These are phyloP conservation scores for Cnidoscolus chayamansa DNA, from an alignment of 441 rosid species.

Conservation along the genomic window DNA sequence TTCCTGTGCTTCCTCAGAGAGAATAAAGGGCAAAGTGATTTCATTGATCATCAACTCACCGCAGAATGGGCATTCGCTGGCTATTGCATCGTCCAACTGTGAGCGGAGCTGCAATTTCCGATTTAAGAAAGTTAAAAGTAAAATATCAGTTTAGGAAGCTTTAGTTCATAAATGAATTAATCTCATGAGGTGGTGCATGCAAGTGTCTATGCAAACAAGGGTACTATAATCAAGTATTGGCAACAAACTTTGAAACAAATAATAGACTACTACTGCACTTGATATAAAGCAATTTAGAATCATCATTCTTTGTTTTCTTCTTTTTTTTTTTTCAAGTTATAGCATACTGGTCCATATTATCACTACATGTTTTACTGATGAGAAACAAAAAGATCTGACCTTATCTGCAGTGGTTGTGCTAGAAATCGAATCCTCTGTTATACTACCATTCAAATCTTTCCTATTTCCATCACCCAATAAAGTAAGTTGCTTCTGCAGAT, in stretches of 20 bases:
- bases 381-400: slow-evolving; percentile 35
- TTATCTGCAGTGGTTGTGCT: slow-evolving; percentile 69
- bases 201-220: neutral
- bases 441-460: slow-evolving; percentile 57
- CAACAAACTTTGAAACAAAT: neutral
- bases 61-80: slow-evolving; percentile 93
- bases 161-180: neutral
- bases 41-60: slow-evolving; percentile 89
- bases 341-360: neutral
- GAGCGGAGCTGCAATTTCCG: slow-evolving; percentile 68
- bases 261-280: neutral
- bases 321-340: neutral
- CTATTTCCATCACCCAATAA: slow-evolving; percentile 67
- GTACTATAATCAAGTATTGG: neutral
- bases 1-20: slow-evolving; percentile 64
- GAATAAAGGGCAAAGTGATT: slow-evolving; percentile 68
- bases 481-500: slow-evolving; percentile 89
- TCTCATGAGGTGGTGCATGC: slow-evolving; percentile 8
- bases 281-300: neutral
- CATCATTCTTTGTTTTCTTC: no score
- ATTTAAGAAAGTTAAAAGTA: slow-evolving; percentile 4
- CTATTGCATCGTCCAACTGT: slow-evolving; percentile 90
- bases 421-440: slow-evolving; percentile 54
- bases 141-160: neutral
- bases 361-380: neutral